phyloP scores from a whole-genome alignment of 257 asterid genomes.

The Thymus mandschuricus region DNA sequence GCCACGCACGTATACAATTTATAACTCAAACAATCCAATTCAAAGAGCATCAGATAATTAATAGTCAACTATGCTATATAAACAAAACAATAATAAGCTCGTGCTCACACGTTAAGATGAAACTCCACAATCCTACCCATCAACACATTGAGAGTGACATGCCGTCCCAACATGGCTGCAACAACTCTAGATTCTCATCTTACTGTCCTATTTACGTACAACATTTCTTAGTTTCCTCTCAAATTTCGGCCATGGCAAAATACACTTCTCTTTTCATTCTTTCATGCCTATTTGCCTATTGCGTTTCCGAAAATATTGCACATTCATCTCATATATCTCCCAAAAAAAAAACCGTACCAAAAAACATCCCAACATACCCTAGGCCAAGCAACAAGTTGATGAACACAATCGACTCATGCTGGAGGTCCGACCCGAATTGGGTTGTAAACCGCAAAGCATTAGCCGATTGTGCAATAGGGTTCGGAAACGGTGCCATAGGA shows the following conservation, averaged over 20 bases:
- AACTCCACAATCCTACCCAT: slow-evolving; percentile 34
- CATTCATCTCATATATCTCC: slow-evolving; percentile 21
- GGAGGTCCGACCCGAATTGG: slow-evolving; percentile 60
- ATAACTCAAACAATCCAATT: too few species aligned
- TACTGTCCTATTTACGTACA: slow-evolving; percentile 29
- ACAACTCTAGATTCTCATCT: slow-evolving; percentile 13
- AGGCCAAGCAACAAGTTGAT: slow-evolving; percentile 34
- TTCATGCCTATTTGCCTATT: slow-evolving; percentile 37
- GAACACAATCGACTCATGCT: slow-evolving; percentile 63
- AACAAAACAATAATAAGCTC: too few species aligned
- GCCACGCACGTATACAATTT: too few species aligned
- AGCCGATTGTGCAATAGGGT: slow-evolving; percentile 60
- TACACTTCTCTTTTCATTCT: slow-evolving; percentile 35
- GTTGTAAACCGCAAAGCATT: slow-evolving; percentile 44
- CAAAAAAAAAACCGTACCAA: slow-evolving; percentile 10
- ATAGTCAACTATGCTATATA: too few species aligned
- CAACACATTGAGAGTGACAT: slow-evolving; percentile 26
- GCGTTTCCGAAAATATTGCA: slow-evolving; percentile 29
- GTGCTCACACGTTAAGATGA: too few species aligned
- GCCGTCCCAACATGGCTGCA: slow-evolving; percentile 45
- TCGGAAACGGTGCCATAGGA: slow-evolving; percentile 51
- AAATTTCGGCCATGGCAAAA: slow-evolving; percentile 42
- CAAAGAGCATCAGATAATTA: too few species aligned
- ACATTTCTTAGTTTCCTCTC: background rate
- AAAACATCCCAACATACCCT: slow-evolving; percentile 33